Conservation (phyloP, 257 asterid species). For the Linderniella brevidens region DNA sequence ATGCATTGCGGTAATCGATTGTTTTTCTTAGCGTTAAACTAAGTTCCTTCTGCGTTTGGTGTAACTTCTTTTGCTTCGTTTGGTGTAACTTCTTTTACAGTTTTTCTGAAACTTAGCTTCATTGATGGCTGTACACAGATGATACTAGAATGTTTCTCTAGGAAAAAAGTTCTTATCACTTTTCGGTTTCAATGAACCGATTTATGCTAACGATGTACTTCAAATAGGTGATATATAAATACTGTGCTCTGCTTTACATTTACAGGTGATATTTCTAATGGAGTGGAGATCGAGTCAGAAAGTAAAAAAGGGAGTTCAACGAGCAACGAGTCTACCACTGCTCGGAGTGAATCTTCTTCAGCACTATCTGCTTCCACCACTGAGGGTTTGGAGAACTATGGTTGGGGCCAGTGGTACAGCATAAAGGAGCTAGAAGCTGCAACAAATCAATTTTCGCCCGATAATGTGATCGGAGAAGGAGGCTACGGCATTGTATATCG, state of each 20-base stretch:
- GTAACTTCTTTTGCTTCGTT: too few relatives aligned
- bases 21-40: too few relatives aligned
- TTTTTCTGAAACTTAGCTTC: too few relatives aligned
- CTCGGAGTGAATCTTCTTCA: slow-evolving; percentile 42
- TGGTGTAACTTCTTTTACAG: too few relatives aligned
- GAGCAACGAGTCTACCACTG: slow-evolving; percentile 45
- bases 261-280: slow-evolving; percentile 10
- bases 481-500: slow-evolving; percentile 64
- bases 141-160: too few relatives aligned
- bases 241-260: neutral
- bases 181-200: too few relatives aligned
- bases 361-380: slow-evolving; percentile 29
- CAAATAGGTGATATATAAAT: too few relatives aligned
- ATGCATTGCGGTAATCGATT: neutral
- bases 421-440: slow-evolving; percentile 39
- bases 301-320: slow-evolving; percentile 29
- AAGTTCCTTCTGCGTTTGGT: too few relatives aligned
- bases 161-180: too few relatives aligned
- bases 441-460: slow-evolving; percentile 26
- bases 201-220: too few relatives aligned
- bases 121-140: too few relatives aligned
- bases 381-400: slow-evolving; percentile 28
- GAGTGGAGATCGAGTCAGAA: slow-evolving; percentile 15
- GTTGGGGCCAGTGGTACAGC: slow-evolving; percentile 50
- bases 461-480: slow-evolving; percentile 56